These are phyloP conservation scores for Neurospora sp. DNA, from an alignment of 495 filamentous ascomycete species.

Conservation along the genomic window DNA sequence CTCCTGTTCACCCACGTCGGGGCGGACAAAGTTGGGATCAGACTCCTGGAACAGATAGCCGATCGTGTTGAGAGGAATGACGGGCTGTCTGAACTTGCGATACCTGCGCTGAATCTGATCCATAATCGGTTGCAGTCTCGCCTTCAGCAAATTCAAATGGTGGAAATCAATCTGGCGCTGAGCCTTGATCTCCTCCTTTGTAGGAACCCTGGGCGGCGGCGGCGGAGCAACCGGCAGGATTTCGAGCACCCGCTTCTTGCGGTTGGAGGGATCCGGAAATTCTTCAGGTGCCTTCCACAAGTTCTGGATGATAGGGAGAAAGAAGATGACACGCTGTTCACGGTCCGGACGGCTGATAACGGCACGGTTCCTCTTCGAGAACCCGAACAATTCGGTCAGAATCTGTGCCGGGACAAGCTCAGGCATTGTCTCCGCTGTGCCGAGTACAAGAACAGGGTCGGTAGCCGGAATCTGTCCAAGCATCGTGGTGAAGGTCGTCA, in stretches of 20 bases:
- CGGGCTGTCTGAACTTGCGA: constrained; percentile 69
- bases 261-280: constrained; percentile 75
- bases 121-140: constrained; percentile 85
- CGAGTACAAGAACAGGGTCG: constrained; percentile 80
- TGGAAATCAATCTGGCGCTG: constrained; percentile 74
- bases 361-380: constrained; percentile 66
- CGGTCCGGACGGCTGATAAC: constrained; percentile 53
- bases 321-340: constrained; percentile 63
- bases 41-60: constrained; percentile 72
- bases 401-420: constrained; percentile 45
- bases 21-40: constrained; percentile 68
- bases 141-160: constrained; percentile 73
- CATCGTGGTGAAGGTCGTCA: constrained; percentile 71
- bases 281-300: constrained; percentile 68
- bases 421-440: constrained; percentile 57
- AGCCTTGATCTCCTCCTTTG: constrained; percentile 67
- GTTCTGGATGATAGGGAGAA: constrained; percentile 58
- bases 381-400: constrained; percentile 71
- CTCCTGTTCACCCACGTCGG: constrained; percentile 57
- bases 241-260: constrained; percentile 76
- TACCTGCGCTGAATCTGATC: constrained; percentile 82
- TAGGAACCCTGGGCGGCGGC: constrained; percentile 48
- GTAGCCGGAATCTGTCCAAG: constrained; percentile 70
- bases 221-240: constrained; percentile 65
- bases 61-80: constrained; percentile 63